phyloP scores from a whole-genome alignment of 2,329 filamentous ascomycete genomes.

The Coniochaeta pulveracea region DNA sequence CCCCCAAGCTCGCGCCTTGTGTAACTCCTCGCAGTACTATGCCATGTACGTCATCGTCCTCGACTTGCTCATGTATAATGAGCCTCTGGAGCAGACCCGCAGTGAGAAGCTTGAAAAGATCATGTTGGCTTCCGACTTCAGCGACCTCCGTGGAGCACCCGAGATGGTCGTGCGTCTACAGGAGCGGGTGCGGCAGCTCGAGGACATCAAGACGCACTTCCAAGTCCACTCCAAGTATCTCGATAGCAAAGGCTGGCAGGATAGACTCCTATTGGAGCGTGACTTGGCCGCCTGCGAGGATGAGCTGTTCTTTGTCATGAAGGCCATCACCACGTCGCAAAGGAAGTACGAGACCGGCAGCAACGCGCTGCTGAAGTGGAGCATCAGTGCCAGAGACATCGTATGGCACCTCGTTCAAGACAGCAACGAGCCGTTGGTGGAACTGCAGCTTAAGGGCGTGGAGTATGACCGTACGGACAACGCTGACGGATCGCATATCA shows the following conservation, averaged over 20 bases:
- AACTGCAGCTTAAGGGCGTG: conserved; percentile 84
- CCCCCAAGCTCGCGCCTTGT: conserved; percentile 84
- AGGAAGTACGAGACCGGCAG: conserved; percentile 68
- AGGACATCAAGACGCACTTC: conserved; percentile 95
- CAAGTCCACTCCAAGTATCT: conserved; percentile 82
- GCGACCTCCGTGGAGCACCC: conserved; percentile 84
- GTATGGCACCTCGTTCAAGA: conserved; percentile 94
- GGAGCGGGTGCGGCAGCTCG: conserved; percentile 82
- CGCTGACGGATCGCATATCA: conserved; percentile 91
- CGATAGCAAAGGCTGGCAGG: conserved; percentile 84
- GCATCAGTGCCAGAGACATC: conserved; percentile 86
- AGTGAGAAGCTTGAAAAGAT: conserved; percentile 95
- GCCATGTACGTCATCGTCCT: conserved; percentile 96
- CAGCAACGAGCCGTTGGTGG: conserved; percentile 75
- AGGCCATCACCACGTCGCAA: conserved; percentile 95
- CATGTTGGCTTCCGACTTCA: conserved; percentile 97
- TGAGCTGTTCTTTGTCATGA: conserved; percentile 99
- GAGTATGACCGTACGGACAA: conserved; percentile 95
- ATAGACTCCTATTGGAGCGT: conserved; percentile 76
- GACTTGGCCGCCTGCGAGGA: conserved; percentile 87
- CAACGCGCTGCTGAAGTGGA: conserved; percentile 78
- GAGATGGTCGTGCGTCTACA: conserved; percentile 88
- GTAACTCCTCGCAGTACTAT: conserved; percentile 95
- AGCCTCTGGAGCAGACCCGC: conserved; percentile 93
- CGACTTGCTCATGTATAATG: conserved; percentile 89